phyloP scores from a whole-genome alignment of 83 land plant genomes.

The Isoetes engelmannii region DNA sequence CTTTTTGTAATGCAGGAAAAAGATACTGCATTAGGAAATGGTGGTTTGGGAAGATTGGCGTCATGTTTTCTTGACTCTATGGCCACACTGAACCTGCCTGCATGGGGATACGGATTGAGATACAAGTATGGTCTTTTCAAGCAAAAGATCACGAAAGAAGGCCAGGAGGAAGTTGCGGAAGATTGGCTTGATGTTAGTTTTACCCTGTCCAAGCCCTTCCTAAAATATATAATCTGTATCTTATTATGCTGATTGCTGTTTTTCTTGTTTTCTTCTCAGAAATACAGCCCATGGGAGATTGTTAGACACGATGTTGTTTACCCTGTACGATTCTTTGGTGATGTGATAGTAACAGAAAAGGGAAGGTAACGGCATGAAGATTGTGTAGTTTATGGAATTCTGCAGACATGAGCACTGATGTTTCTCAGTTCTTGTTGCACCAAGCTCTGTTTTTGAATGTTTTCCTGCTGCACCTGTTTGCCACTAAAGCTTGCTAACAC shows the following conservation, averaged over 20 bases:
- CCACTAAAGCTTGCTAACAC: too few relatives aligned
- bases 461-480: too few relatives aligned
- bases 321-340: slow-evolving; percentile 81
- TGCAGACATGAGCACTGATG: neutral
- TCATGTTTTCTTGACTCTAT: slow-evolving; percentile 94
- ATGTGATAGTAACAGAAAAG: slow-evolving; percentile 50
- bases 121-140: slow-evolving; percentile 90
- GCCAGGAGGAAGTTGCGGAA: slow-evolving; percentile 88
- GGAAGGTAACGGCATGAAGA: slow-evolving; percentile 49
- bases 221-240: too few relatives aligned
- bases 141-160: slow-evolving; percentile 60
- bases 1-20: slow-evolving; percentile 39
- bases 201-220: too few relatives aligned
- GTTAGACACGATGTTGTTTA: slow-evolving; percentile 73
- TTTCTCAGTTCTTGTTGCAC: slow-evolving; percentile 14
- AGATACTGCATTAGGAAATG: slow-evolving; percentile 90
- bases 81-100: slow-evolving; percentile 91
- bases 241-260: too few relatives aligned
- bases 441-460: too few relatives aligned
- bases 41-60: slow-evolving; percentile 92
- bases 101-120: slow-evolving; percentile 96
- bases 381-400: neutral
- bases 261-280: too few relatives aligned
- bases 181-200: slow-evolving; percentile 99
- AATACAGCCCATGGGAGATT: slow-evolving; percentile 87